Conservation (phyloP, 345 rosid genomes). For the Capsella bursapastoris region DNA sequence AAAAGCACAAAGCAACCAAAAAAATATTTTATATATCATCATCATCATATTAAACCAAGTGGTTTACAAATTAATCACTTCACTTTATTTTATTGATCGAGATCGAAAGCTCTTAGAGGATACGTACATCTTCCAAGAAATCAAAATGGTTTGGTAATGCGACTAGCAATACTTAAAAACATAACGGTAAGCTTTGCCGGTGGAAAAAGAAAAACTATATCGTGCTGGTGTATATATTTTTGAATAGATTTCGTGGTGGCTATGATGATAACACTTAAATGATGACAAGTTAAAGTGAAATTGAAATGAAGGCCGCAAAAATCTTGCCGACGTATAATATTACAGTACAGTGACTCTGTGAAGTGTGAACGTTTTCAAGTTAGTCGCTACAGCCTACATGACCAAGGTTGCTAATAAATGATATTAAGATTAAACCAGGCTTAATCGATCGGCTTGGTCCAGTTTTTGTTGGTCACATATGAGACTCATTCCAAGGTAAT, state of each 20-base stretch:
- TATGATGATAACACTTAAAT: conserved; percentile 17
- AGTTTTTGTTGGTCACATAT: conserved; percentile 16
- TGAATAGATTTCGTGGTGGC: background rate
- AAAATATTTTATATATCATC: background rate
- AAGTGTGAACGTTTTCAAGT: background rate
- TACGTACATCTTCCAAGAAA: background rate
- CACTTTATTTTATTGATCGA: background rate
- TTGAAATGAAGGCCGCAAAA: conserved; percentile 6
- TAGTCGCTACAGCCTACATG: background rate
- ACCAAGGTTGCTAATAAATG: conserved; percentile 7
- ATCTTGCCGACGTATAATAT: conserved; percentile 14
- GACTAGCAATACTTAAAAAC: background rate
- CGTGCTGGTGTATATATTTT: background rate
- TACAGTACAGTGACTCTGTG: background rate
- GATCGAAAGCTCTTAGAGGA: background rate
- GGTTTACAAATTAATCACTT: background rate
- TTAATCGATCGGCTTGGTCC: background rate
- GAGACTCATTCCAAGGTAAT: background rate
- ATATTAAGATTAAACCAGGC: background rate
- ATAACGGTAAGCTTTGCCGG: background rate
- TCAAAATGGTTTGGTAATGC: background rate
- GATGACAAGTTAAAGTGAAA: conserved; percentile 16
- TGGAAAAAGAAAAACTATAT: background rate
- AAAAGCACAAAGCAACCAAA: background rate
- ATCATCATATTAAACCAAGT: background rate